Conservation (phyloP, 208 protist species). For the Porcisia deanei region DNA sequence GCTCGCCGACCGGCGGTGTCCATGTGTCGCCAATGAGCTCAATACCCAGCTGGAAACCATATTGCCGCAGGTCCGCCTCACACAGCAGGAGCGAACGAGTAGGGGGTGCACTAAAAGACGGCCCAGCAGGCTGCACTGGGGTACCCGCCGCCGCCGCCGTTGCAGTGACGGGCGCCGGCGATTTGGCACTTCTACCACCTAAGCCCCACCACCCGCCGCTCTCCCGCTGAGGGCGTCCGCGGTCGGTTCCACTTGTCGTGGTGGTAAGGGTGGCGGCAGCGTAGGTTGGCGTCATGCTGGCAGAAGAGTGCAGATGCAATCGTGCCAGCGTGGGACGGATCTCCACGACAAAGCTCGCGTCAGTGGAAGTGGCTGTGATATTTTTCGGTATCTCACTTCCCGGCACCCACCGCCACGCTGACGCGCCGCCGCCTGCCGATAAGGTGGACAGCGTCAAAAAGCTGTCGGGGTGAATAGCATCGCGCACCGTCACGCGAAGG, state of each 20-base stretch:
- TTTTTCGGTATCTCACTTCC: not conserved
- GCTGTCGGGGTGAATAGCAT: conserved; percentile 62
- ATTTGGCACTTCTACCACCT: not conserved
- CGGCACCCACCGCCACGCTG: not conserved
- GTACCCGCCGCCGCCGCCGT: not conserved
- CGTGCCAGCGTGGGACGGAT: conserved; percentile 76
- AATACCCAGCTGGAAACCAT: conserved; percentile 83
- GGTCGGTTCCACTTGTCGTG: not conserved
- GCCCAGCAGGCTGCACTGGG: not conserved
- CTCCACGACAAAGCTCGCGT: conserved; percentile 63
- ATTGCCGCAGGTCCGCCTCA: conserved; percentile 54
- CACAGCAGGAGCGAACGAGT: conserved; percentile 69
- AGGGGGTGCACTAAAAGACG: conserved; percentile 26
- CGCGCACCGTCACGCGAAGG: conserved; percentile 63
- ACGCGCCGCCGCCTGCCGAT: not conserved
- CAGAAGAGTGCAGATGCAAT: conserved; percentile 63
- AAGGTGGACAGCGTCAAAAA: conserved; percentile 31
- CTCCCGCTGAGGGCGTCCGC: not conserved
- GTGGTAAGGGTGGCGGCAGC: not conserved
- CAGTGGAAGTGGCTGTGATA: conserved; percentile 20
- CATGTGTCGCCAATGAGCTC: conserved; percentile 84
- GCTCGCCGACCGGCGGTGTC: conserved; percentile 40
- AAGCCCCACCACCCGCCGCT: conserved; percentile 18
- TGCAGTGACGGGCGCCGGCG: not conserved
- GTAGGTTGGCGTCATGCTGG: not conserved